Base-by-base conservation (phyloP, 768 basidiomycete species). In the Steccherinum ochraceum region DNA sequence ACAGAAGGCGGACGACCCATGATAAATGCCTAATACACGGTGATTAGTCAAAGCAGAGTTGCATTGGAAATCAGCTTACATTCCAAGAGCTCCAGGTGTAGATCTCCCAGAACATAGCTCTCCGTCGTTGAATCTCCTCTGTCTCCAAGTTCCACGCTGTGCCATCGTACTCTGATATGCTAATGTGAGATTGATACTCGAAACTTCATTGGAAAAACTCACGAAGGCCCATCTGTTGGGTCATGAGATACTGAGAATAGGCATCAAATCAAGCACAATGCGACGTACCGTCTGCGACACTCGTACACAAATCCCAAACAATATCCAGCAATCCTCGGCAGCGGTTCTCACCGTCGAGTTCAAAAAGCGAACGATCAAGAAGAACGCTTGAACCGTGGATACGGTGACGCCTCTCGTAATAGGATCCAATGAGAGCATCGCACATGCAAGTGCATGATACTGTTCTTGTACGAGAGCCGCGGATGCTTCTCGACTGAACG, bases 201-300 rank as follows among this genome's bases (percentile, higher is more conserved):
- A 39, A 39, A 39, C 44, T 27, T n/a, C 42, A 18, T 21, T 3
- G 25, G 18, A 1, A 3, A 12, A 3, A 65, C 76, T 67, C 61
- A 79, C 78, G 76, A 49, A 79, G 66, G 24, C 77, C 78, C 63
- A 79, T 70, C 77, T 78, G 42, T 24, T n/a, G 27, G n/a, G n/a
- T 51, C 11, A 48, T 5, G 12, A 19, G 26, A 24, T 4, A 18
- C 18, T 54, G 24, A 46, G 30, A 41, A 25, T 35, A 49, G 26
- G 26, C 27, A 44, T 48, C 23, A 20, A 18, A 41, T 51, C 35
- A 13, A 23, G 20, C 27, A 44, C 20, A n/a, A 40, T 11, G 45
- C 11, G 1, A 63, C 75, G 55, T 49, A 79, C 78, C 48, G 68
- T 71, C 49, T 75, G 75, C 11, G 71, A 70, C 44, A 78, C 49